Percentiles rank a stretch among this genome's conserved stretches.
These are phyloP conservation scores for Blastobotrys buckinghamii DNA, from an alignment of 1,139 yeast species.

Conservation along the genomic window DNA sequence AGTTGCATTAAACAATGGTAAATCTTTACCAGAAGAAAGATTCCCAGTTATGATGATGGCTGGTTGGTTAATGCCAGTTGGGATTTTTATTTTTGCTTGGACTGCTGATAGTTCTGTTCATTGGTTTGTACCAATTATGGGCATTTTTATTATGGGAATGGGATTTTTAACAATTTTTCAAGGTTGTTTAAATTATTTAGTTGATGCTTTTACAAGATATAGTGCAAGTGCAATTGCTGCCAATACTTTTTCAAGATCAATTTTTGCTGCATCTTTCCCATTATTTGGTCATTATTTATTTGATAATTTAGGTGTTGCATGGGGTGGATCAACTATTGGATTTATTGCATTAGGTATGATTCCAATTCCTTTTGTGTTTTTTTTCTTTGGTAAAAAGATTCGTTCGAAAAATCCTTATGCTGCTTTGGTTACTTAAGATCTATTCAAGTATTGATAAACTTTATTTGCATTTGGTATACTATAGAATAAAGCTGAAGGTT, in stretches of 20 bases:
- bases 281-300: constrained; percentile 60
- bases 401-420: constrained; percentile 51
- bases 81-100: constrained; percentile 77
- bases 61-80: constrained; percentile 52
- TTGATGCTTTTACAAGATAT: constrained; percentile 54
- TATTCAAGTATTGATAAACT: too few relatives aligned
- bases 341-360: constrained; percentile 51
- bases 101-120: constrained; percentile 49
- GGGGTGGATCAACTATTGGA: constrained; percentile 60
- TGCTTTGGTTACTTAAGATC: constrained; percentile 15
- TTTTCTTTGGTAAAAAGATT: constrained; percentile 48
- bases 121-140: constrained; percentile 70
- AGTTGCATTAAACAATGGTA: constrained; percentile 35
- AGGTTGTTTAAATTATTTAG: constrained; percentile 54
- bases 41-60: constrained; percentile 45
- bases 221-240: constrained; percentile 84
- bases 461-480: too few relatives aligned
- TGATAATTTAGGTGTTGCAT: constrained; percentile 46
- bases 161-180: constrained; percentile 58
- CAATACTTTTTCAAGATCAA: constrained; percentile 61
- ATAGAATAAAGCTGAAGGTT: too few relatives aligned
- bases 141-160: constrained; percentile 56
- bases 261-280: constrained; percentile 72
- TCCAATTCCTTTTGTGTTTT: constrained; percentile 62
- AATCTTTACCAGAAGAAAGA: constrained; percentile 54